Conservation (phyloP, 768 basidiomycete species). For the Termitomyces sp. region DNA sequence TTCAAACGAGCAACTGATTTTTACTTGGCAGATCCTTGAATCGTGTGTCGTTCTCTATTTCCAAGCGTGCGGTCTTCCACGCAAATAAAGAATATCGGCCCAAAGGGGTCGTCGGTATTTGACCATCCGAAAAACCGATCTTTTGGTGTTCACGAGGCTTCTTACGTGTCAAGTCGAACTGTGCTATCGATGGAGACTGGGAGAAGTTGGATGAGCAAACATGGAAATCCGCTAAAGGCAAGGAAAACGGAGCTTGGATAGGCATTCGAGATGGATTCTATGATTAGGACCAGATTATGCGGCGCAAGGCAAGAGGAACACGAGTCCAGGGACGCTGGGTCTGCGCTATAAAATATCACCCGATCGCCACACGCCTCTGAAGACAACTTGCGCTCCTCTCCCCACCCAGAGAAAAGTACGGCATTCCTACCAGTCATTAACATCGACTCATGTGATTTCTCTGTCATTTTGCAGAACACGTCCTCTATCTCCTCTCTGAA, state of each 20-base stretch:
- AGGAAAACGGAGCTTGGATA: constrained; percentile 13
- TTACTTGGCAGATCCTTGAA: background rate
- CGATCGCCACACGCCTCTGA: background rate
- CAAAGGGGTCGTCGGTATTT: background rate
- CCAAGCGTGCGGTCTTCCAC: background rate
- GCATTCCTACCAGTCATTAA: background rate
- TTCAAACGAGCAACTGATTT: background rate
- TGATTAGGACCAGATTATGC: constrained; percentile 8
- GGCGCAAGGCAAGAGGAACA: constrained; percentile 3
- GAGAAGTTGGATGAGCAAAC: constrained; percentile 11
- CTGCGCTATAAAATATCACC: constrained; percentile 1
- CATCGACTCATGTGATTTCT: background rate
- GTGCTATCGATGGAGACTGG: constrained; percentile 18
- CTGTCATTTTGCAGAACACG: background rate
- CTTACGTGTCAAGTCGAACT: constrained; percentile 7
- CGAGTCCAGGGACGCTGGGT: background rate
- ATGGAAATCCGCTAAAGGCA: constrained; percentile 17
- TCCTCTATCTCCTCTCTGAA: background rate
- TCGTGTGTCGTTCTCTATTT: background rate
- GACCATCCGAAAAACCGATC: background rate
- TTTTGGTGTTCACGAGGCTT: constrained; percentile 8
- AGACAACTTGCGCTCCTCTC: background rate
- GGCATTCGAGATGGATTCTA: constrained; percentile 16
- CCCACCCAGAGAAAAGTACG: no score
- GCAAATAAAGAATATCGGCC: background rate